These are phyloP conservation scores for Helotiales sp. DNA, from an alignment of 2,329 filamentous ascomycete species.

Conservation along the genomic window DNA sequence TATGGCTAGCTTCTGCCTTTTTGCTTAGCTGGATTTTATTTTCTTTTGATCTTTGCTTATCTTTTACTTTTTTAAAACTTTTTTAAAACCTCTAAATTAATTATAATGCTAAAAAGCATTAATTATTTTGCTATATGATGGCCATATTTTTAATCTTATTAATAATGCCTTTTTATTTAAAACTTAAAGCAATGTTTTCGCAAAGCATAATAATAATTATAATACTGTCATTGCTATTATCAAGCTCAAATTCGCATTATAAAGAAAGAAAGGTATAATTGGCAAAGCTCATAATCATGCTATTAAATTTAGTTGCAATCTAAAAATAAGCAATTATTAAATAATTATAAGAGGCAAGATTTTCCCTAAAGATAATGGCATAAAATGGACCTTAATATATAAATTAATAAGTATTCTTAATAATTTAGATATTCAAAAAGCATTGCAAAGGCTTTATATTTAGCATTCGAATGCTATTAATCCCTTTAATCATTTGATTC, in stretches of 20 bases:
- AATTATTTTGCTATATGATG: not conserved
- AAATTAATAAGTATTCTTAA: too few species aligned
- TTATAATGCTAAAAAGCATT: not conserved
- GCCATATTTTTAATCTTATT: not conserved
- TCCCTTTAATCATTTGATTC: not conserved
- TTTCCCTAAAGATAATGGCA: not conserved
- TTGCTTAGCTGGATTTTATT: not conserved
- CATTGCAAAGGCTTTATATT: too few species aligned
- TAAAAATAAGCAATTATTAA: too few species aligned
- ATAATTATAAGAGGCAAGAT: too few species aligned
- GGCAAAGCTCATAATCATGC: not conserved
- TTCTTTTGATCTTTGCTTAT: not conserved
- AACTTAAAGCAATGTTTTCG: not conserved
- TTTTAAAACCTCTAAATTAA: not conserved
- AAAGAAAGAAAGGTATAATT: not conserved
- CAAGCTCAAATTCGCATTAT: not conserved
- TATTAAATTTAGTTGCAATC: not conserved
- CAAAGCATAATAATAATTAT: not conserved
- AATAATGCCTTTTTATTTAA: not conserved
- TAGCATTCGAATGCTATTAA: not conserved
- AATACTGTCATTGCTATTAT: not conserved
- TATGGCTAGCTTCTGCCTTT: not conserved
- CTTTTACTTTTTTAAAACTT: not conserved
- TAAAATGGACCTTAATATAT: not conserved
- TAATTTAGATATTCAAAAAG: too few species aligned